Percentiles rank a stretch among this genome's conserved stretches.
Evolutionary conservation across 2,329 filamentous ascomycete genomes (phyloP).

Genomic region (Emericellopsis cladophorae): DNA sequence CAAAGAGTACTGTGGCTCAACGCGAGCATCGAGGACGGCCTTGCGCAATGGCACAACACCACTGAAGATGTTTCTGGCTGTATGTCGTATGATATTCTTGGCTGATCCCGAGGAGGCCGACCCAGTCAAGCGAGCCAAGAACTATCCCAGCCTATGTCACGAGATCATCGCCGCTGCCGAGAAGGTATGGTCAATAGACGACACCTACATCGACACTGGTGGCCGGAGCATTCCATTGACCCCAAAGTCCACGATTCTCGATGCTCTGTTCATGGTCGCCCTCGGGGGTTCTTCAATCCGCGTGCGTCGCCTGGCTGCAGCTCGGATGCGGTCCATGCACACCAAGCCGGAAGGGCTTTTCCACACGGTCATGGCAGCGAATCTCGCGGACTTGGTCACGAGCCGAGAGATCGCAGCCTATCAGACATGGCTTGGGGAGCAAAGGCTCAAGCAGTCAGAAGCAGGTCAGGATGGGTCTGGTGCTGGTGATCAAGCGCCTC

Average conservation of each 20-base stretch:
- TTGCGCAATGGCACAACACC: background rate
- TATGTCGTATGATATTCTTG: background rate
- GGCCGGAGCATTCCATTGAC: background rate
- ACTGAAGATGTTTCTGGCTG: background rate
- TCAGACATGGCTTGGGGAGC: too few relatives aligned
- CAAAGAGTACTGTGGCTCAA: background rate
- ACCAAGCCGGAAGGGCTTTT: background rate
- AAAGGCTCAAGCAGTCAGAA: too few relatives aligned
- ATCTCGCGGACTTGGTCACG: conserved; percentile 1
- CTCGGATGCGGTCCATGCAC: conserved; percentile 2
- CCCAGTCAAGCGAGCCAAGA: background rate
- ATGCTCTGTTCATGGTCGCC: conserved; percentile 3
- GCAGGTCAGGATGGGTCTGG: too few relatives aligned
- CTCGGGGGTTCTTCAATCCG: conserved; percentile 1
- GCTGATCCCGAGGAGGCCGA: background rate
- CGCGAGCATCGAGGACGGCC: background rate
- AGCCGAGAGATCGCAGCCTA: conserved; percentile 1
- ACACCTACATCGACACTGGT: background rate
- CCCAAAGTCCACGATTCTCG: background rate
- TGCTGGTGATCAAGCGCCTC: too few relatives aligned
- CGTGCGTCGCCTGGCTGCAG: conserved; percentile 3
- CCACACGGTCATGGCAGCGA: conserved; percentile 1
- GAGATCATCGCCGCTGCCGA: background rate
- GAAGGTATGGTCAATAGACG: background rate
- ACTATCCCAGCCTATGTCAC: background rate